Evolutionary conservation across 2,329 filamentous ascomycete species (phyloP).

Genomic region (Alternaria panax): DNA sequence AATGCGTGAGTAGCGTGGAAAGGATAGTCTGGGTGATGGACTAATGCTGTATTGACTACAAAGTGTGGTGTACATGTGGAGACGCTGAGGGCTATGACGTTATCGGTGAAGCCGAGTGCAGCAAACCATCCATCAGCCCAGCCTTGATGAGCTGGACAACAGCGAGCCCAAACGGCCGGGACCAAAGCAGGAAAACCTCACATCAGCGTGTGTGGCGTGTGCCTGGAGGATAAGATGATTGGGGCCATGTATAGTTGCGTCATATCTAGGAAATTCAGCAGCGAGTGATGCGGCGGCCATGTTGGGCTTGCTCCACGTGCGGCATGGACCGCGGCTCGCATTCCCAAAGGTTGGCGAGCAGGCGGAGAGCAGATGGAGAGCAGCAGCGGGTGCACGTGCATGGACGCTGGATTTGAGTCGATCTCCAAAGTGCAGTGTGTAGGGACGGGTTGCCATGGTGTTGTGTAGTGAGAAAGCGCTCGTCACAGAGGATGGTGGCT

Average conservation of each 20-base stretch:
- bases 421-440: neutral
- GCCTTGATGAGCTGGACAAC: neutral
- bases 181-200: neutral
- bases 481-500: neutral
- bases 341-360: neutral
- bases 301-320: constrained; percentile 5
- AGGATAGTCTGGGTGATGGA: neutral
- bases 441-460: neutral
- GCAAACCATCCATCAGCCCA: constrained; percentile 11
- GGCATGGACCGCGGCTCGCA: constrained; percentile 6
- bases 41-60: neutral
- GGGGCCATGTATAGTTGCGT: neutral
- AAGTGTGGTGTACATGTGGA: neutral
- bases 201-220: neutral
- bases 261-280: neutral
- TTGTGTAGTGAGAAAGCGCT: neutral
- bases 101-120: constrained; percentile 3
- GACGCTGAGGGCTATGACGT: constrained; percentile 9
- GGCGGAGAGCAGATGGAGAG: neutral
- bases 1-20: neutral
- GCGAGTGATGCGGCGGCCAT: neutral
- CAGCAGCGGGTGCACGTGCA: neutral
- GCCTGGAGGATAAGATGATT: neutral
- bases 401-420: neutral
- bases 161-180: neutral